A percentile compares a stretch with the other conserved stretches of the same genome.
phyloP scores from a whole-genome alignment of 2,329 filamentous ascomycete genomes.

The Beauveria scarabaeidicola region DNA sequence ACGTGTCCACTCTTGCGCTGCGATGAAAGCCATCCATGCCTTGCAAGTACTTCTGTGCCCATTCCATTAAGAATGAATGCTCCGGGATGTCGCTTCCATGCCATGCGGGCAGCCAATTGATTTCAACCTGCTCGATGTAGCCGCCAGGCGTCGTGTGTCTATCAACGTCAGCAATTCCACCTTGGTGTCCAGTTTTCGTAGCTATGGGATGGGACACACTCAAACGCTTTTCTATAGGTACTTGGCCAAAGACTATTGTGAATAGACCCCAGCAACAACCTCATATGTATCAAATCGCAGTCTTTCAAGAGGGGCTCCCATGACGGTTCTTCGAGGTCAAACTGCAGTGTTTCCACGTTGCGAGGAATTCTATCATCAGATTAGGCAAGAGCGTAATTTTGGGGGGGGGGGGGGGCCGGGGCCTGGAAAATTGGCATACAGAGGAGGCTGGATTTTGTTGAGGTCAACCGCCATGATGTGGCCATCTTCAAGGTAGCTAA shows the following conservation, averaged over 20 bases:
- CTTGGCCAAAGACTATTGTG: slow-evolving; percentile 56
- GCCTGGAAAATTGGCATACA: slow-evolving; percentile 20
- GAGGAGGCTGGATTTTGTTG: slow-evolving; percentile 30
- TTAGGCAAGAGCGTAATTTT: slow-evolving; percentile 13
- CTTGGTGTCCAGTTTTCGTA: neutral
- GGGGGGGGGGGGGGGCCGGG: too few species aligned
- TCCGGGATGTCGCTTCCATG: slow-evolving; percentile 55
- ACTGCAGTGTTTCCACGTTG: slow-evolving; percentile 46
- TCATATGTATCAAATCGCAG: slow-evolving; percentile 78
- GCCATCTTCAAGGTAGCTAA: slow-evolving; percentile 18
- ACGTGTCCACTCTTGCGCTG: slow-evolving; percentile 51
- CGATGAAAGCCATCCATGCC: slow-evolving; percentile 59
- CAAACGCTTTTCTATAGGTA: slow-evolving; percentile 62
- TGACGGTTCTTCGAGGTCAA: slow-evolving; percentile 63
- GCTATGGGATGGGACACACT: slow-evolving; percentile 36
- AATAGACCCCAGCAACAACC: slow-evolving; percentile 71
- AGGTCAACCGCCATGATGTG: slow-evolving; percentile 32
- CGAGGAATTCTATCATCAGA: slow-evolving; percentile 53
- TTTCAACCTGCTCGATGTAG: slow-evolving; percentile 78
- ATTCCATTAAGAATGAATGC: slow-evolving; percentile 52
- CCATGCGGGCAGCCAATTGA: slow-evolving; percentile 70
- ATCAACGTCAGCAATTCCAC: slow-evolving; percentile 5
- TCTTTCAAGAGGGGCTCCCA: slow-evolving; percentile 47
- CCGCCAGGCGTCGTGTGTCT: slow-evolving; percentile 75
- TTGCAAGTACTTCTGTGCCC: slow-evolving; percentile 60